Base-by-base conservation (phyloP, 495 filamentous ascomycete species). In the Geoglossum glabrum region DNA sequence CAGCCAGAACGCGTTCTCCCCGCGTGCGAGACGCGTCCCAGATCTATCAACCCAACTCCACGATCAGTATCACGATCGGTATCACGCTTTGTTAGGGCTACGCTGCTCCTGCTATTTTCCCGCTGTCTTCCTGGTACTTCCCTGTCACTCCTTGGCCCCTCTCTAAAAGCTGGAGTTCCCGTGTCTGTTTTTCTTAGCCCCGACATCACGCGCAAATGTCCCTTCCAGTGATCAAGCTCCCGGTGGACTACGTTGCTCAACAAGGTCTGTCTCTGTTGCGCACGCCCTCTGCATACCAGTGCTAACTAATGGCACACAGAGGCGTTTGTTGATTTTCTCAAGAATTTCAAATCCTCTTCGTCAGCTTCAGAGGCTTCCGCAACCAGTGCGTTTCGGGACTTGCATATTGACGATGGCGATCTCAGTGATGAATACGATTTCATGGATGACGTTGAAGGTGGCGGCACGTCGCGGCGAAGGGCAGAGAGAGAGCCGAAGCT, bases 391-490 rank as follows among this genome's bases (percentile, higher is more conserved):
- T 71, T 98, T 33, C 79, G 86, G 60, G 82, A 85, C 55, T 76
- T 98, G 64, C 83, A 86, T 67, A 84, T 98, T 61, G 84, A 43
- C 19, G 59, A 90, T 69, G 89, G 83, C 58, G 85, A 90, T 72
- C 76, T 83, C n/a, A 90, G 85, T 70, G 89, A 96, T 65, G 89
- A 94, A 63, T 90, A 95, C 65, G 88, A 94, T 65, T 87, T 94
- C 69, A 87, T 95, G 85, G 86, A 94, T 64, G 85, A 95, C 69
- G 80, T 79, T 50, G 83, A 85, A 58, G 79, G 79, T 49, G 73
- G 72, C 15, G 74, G 73, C 36, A 71, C 70, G 34, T 71, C 65
- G 59, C 65, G 62, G 57, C 67, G 75, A 61, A 59, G 68, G 59
- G 64, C 54, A 68, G 71, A 79, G 60, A 30, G 13, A 26, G 49